A percentile compares a stretch with the other conserved stretches of the same genome.
Conservation (phyloP, 164 flowering plant genomes). For the Kalanchoe fedtschenkoi region DNA sequence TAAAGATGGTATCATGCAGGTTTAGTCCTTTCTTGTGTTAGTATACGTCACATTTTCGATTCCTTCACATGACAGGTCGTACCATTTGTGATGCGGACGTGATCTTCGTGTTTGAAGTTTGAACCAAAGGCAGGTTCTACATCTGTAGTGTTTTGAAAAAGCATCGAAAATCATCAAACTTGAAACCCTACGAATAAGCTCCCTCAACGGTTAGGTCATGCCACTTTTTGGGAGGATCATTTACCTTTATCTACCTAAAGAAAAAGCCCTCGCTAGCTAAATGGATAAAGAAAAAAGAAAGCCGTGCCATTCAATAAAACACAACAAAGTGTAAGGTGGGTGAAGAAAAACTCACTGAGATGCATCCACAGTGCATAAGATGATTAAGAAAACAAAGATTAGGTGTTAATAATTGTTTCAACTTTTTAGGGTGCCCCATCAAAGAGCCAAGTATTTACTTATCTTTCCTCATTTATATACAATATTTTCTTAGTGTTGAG, state of each 20-base stretch:
- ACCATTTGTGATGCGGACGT: background rate
- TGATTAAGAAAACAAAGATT: too few relatives aligned
- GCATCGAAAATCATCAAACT: too few relatives aligned
- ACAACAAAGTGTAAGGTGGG: background rate
- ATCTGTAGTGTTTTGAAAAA: too few relatives aligned
- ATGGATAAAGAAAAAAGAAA: background rate
- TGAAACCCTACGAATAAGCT: too few relatives aligned
- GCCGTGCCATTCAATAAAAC: background rate
- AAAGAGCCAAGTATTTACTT: too few relatives aligned
- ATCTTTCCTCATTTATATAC: too few relatives aligned
- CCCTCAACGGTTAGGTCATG: background rate
- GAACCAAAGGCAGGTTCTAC: too few relatives aligned
- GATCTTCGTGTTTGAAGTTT: background rate
- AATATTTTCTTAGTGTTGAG: too few relatives aligned
- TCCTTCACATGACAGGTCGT: background rate
- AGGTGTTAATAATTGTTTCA: too few relatives aligned
- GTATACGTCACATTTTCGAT: background rate
- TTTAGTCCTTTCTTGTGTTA: background rate
- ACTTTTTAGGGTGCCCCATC: too few relatives aligned
- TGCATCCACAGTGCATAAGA: too few relatives aligned
- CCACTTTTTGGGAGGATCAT: background rate
- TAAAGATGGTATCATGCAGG: background rate
- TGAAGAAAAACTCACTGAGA: conserved; percentile 3
- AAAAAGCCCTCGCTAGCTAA: background rate
- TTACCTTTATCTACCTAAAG: background rate